phyloP scores from a whole-genome alignment of 169 alveolate genomes.

The Cryptosporidium andersoni region DNA sequence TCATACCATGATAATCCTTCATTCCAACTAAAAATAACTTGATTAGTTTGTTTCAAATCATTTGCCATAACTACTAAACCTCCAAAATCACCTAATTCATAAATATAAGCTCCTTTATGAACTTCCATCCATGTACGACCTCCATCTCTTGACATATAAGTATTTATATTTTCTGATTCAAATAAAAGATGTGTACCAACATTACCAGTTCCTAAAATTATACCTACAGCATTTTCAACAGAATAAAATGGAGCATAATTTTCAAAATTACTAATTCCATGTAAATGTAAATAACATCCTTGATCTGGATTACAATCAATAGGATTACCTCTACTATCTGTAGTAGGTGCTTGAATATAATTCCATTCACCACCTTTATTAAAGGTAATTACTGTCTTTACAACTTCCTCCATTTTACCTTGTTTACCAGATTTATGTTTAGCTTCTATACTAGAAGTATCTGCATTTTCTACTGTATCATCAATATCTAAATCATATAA shows the following conservation, averaged over 20 bases:
- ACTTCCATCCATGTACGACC: slow-evolving; percentile 98
- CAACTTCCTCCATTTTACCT: slow-evolving; percentile 78
- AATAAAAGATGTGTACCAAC: slow-evolving; percentile 89
- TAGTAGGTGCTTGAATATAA: slow-evolving; percentile 92
- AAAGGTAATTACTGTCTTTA: slow-evolving; percentile 93
- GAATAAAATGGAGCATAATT: slow-evolving; percentile 94
- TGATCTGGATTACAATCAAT: slow-evolving; percentile 88
- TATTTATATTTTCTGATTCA: slow-evolving; percentile 88
- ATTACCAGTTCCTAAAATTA: slow-evolving; percentile 95
- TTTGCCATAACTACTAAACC: slow-evolving; percentile 97
- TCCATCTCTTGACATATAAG: slow-evolving; percentile 96
- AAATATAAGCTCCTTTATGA: slow-evolving; percentile 95
- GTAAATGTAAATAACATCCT: slow-evolving; percentile 93
- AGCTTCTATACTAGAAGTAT: slow-evolving; percentile 76
- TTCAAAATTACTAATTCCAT: slow-evolving; percentile 87
- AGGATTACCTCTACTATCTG: slow-evolving; percentile 89
- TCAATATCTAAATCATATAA: slow-evolving; percentile 70
- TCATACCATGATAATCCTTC: slow-evolving; percentile 98
- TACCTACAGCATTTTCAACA: slow-evolving; percentile 94
- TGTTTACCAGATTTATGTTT: slow-evolving; percentile 61
- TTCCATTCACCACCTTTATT: slow-evolving; percentile 98
- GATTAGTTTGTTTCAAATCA: slow-evolving; percentile 84
- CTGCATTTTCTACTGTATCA: slow-evolving; percentile 49
- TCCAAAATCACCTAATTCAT: slow-evolving; percentile 99
- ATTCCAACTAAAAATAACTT: slow-evolving; percentile 92